A percentile compares a stretch with the other conserved stretches of the same genome.
Conservation (phyloP, 495 filamentous ascomycete species). For the Neurospora discreta region DNA sequence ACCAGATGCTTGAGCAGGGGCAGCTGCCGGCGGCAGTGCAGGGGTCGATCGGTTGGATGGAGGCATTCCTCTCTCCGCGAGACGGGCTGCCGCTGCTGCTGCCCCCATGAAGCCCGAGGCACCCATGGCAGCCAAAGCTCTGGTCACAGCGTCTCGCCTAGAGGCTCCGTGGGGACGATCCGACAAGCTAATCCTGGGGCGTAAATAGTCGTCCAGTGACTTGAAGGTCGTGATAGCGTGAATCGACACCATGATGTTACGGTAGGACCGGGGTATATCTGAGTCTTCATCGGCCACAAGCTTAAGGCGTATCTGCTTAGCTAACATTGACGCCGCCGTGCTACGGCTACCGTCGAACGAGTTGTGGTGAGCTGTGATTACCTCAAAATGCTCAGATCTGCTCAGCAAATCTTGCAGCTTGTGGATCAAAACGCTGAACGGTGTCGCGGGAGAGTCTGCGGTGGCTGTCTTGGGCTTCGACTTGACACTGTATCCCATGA, state of each 20-base stretch:
- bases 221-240: constrained; percentile 99
- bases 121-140: constrained; percentile 67
- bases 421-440: constrained; percentile 82
- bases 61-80: constrained; percentile 30
- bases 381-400: constrained; percentile 95
- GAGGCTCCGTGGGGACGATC: constrained; percentile 61
- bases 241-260: constrained; percentile 94
- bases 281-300: constrained; percentile 84
- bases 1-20: constrained; percentile 25
- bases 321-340: constrained; percentile 90
- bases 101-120: constrained; percentile 48
- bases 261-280: constrained; percentile 72
- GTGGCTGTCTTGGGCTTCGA: constrained; percentile 52
- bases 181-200: constrained; percentile 74
- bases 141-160: constrained; percentile 55
- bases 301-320: constrained; percentile 86
- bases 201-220: constrained; percentile 88
- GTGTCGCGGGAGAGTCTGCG: constrained; percentile 56
- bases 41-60: constrained; percentile 14
- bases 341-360: constrained; percentile 84
- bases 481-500: constrained; percentile 64
- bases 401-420: constrained; percentile 95
- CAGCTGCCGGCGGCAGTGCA: constrained; percentile 21
- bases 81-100: constrained; percentile 31
- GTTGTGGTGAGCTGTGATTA: constrained; percentile 88